Base-by-base conservation (phyloP, 2,329 filamentous ascomycete species). In the Aspergillus niger region DNA sequence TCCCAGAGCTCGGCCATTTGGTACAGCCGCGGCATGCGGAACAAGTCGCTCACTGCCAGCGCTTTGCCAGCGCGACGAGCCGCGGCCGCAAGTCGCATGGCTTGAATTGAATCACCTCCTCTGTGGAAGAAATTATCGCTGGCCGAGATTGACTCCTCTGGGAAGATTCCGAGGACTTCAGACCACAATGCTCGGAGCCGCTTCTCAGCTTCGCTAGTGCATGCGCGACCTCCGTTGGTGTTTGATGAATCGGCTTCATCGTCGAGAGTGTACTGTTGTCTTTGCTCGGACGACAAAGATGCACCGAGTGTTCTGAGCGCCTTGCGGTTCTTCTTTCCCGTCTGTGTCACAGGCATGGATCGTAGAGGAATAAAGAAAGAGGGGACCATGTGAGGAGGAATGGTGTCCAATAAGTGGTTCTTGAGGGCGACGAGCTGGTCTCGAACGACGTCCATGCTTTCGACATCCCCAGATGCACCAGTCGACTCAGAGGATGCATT, bases 71-170 rank as follows among this genome's bases (percentile, higher is more conserved):
- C 20, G 6, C 36, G 11, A 8, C 54, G 20, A 6, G 48, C 55
- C 1, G 17, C 15, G 2, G 10, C 17, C 10, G 30, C 59, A 13
- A 61, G 39, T 30, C 52, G 28, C 62, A 69, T 67, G n/a, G 64
- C 67, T 6, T 60, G 66, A 30, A 73, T 59, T 7, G 69, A 71
- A 39, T 72, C 68, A 11, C 71, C 71, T 36, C 71, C 70, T 30
- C 70, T 52, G 13, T 61, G 58, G 51, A 73, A 71, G 59, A 73
- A 73, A 38, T 65, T 67, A 20, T 69, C 63, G 22, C 67, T 60
- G 7, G 59, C 44, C 11, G 59, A 48, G 32, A 67, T 62, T 10
- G 57, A 43, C 4, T 66, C 59, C 8, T 41, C 38, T 8, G 55
- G 39, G 6, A 57, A 49, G 15, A 66, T 32, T 36, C 65, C 59